These are phyloP conservation scores for Fusarium sp. DNA, from an alignment of 2,329 filamentous ascomycete genomes.

Conservation along the genomic window DNA sequence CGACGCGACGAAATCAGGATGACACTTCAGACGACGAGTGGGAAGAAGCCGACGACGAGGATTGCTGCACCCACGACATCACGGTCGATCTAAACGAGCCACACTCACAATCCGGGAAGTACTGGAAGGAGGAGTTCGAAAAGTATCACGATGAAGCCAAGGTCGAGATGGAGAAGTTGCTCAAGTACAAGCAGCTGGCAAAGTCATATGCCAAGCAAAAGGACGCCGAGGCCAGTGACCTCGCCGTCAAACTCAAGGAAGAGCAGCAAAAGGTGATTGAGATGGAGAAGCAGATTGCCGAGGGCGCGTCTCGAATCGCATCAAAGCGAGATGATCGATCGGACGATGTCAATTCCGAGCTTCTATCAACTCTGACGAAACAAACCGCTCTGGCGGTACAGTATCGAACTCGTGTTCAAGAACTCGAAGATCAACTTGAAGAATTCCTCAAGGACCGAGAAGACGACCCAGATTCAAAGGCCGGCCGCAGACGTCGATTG, in stretches of 20 bases:
- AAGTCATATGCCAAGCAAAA: constrained; percentile 85
- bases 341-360: constrained; percentile 58
- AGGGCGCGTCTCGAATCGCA: constrained; percentile 69
- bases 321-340: constrained; percentile 48
- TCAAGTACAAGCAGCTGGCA: constrained; percentile 83
- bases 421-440: constrained; percentile 65
- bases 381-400: constrained; percentile 69
- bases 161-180: constrained; percentile 79
- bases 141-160: constrained; percentile 79
- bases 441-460: constrained; percentile 53
- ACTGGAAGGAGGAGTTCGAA: constrained; percentile 84
- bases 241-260: constrained; percentile 74
- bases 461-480: constrained; percentile 46
- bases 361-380: constrained; percentile 66
- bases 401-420: constrained; percentile 70
- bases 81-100: constrained; percentile 80
- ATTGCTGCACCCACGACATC: constrained; percentile 67
- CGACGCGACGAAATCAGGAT: constrained; percentile 20
- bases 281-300: constrained; percentile 72
- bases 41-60: constrained; percentile 62
- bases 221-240: constrained; percentile 75
- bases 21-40: constrained; percentile 59
- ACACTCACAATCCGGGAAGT: constrained; percentile 79
- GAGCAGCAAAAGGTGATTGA: constrained; percentile 73
- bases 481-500: constrained; percentile 50